Evolutionary conservation across 495 filamentous ascomycete species (phyloP).

Genomic region (Tuber aestivum): DNA sequence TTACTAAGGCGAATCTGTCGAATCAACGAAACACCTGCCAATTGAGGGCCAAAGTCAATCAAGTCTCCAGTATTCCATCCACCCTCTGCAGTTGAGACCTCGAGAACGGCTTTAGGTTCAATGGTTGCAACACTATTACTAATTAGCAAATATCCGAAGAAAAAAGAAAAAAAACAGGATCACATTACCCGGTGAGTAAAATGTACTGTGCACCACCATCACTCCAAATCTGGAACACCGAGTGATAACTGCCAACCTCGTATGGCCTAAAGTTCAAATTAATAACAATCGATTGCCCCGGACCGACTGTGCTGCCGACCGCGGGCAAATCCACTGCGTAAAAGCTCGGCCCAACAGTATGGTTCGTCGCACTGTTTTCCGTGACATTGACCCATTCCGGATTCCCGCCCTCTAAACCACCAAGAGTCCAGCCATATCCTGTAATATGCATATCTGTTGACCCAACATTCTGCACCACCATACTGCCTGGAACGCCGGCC

Average conservation of each 20-base stretch:
- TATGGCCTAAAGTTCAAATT: conserved; percentile 39
- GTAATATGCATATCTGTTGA: conserved; percentile 41
- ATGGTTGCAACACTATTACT: conserved; percentile 30
- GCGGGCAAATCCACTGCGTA: conserved; percentile 40
- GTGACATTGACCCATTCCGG: conserved; percentile 39
- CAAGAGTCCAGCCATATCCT: conserved; percentile 43
- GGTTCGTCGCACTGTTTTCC: not conserved
- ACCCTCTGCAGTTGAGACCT: conserved; percentile 39
- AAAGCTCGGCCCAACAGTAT: conserved; percentile 38
- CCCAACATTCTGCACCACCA: conserved; percentile 44
- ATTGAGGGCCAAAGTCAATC: conserved; percentile 43
- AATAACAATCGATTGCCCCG: conserved; percentile 39
- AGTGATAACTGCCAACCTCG: conserved; percentile 39
- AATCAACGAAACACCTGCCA: conserved; percentile 34
- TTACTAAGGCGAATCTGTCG: conserved; percentile 43
- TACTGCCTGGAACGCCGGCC: conserved; percentile 35
- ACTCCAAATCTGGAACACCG: conserved; percentile 41
- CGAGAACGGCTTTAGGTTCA: conserved; percentile 42
- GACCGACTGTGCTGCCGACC: conserved; percentile 33
- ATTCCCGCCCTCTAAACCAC: conserved; percentile 28
- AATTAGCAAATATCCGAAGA: conserved; percentile 11
- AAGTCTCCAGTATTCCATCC: conserved; percentile 32
- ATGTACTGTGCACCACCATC: conserved; percentile 39
- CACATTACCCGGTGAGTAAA: conserved; percentile 33
- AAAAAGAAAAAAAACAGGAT: not conserved